Base-by-base conservation (phyloP, 2,329 filamentous ascomycete species). In the Ophiostoma sp. region DNA sequence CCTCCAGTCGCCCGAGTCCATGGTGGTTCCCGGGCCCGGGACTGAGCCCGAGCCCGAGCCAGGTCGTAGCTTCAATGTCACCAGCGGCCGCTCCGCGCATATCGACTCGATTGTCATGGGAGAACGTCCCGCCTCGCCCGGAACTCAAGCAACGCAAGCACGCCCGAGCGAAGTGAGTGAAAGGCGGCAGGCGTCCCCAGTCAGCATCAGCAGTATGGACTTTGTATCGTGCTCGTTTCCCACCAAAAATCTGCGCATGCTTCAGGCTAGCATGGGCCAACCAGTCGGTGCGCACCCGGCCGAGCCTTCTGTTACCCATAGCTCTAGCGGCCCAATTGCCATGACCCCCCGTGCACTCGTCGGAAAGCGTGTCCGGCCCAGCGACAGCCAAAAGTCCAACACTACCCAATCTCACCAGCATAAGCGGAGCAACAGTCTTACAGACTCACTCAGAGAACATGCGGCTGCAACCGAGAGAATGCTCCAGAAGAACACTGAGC, bases 401-500 rank as follows among this genome's bases (percentile, higher is more conserved):
- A 79, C 80, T 4, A 79, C 80, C 5, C 64, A 67, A 10, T 39
- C 23, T 17, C 71, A 68, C 11, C 84, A 86, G 2, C 93, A 97
- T 79, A 94, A 93, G 78, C 89, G 93, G 31, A 96, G 92, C 76
- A 93, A 90, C 67, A 97, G 94, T 77, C 90, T 95, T 75, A 92
- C 91, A 0, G 92, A 97, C 79, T 94, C 94, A 0, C 79, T 94
- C 68, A 84, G 93, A 74, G 91, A 95, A 79, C 89, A 81, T 79
- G 86, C 78, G 31, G 78, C 79, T 6, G 71, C 78, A 15, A 78
- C 81, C 3, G 85, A 86, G 65, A 85, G 82, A 71, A 76, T 83
- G 4, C 77, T 83, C 1, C 82, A 83, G 73, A 86, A 85, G 73
- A 85, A 85, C 31, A 81, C 83, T 3, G 86, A 89, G 71, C 79